Percentiles rank a stretch among this genome's conserved stretches.
These are phyloP conservation scores for Cyberlindnera lachancei DNA, from an alignment of 805 yeast genomes.

Conservation along the genomic window DNA sequence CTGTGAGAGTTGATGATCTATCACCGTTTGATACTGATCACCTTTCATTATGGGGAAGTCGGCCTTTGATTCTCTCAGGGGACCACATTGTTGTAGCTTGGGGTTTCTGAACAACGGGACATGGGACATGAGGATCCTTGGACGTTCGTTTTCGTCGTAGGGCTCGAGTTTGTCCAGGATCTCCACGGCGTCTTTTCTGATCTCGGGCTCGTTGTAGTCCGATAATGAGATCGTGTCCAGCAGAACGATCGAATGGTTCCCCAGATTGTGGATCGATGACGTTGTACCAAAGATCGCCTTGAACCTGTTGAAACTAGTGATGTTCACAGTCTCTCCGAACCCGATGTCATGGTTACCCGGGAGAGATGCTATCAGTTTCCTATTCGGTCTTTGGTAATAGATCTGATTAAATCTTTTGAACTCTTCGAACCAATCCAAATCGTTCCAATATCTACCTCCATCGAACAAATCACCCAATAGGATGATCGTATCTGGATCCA, in stretches of 20 bases:
- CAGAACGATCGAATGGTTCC: conserved; percentile 67
- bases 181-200: conserved; percentile 39
- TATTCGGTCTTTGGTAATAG: conserved; percentile 49
- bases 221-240: conserved; percentile 82
- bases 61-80: conserved; percentile 58
- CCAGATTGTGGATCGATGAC: conserved; percentile 39
- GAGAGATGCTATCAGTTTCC: conserved; percentile 35
- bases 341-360: conserved; percentile 99
- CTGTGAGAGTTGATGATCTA: conserved; percentile 52
- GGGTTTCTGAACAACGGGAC: conserved; percentile 80
- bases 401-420: conserved; percentile 57
- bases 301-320: conserved; percentile 54
- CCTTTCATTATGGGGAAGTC: conserved; percentile 70
- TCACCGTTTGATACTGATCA: conserved; percentile 83
- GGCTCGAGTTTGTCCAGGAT: conserved; percentile 39
- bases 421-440: conserved; percentile 64
- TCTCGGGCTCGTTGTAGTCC: conserved; percentile 38
- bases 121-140: conserved; percentile 71
- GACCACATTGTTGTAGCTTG: conserved; percentile 61
- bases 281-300: conserved; percentile 67
- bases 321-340: conserved; percentile 66
- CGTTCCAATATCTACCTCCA: conserved; percentile 87
- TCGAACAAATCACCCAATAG: conserved; percentile 92
- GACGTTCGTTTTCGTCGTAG: conserved; percentile 27
- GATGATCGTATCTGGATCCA: conserved; percentile 69